phyloP scores from a whole-genome alignment of 1,139 yeast species.

The Saccharomyces hybrid region DNA sequence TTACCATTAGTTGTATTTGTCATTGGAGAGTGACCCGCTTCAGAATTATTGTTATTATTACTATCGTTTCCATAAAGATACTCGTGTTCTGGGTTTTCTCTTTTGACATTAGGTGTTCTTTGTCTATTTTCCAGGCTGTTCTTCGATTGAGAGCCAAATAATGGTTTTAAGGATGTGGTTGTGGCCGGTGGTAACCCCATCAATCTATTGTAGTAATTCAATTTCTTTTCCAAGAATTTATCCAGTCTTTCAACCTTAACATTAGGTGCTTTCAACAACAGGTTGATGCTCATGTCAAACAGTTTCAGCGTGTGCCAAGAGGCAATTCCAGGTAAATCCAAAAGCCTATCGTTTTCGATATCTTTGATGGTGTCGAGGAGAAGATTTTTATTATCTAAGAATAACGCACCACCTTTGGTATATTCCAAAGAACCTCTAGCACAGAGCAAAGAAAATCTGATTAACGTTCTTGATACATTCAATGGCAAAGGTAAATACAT shows the following conservation, averaged over 20 bases:
- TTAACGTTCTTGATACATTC: slow-evolving; percentile 60
- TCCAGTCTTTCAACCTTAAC: slow-evolving; percentile 25
- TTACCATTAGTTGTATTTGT: slow-evolving; percentile 5
- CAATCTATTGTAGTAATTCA: slow-evolving; percentile 23
- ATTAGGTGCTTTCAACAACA: slow-evolving; percentile 35
- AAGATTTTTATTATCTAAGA: slow-evolving; percentile 57
- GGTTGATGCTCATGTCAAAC: slow-evolving; percentile 50
- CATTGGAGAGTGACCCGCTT: neutral
- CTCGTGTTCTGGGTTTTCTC: neutral
- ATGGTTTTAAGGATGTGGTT: neutral
- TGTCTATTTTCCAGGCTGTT: neutral
- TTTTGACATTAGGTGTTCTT: neutral
- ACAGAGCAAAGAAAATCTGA: slow-evolving; percentile 59
- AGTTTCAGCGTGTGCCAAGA: slow-evolving; percentile 49
- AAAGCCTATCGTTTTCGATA: slow-evolving; percentile 43
- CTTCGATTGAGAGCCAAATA: neutral
- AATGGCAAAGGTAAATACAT: slow-evolving; percentile 58
- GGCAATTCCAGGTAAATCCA: slow-evolving; percentile 52
- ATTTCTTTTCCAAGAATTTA: slow-evolving; percentile 23
- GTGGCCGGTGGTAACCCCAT: slow-evolving; percentile 20
- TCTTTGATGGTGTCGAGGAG: slow-evolving; percentile 43
- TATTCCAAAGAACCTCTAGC: slow-evolving; percentile 78
- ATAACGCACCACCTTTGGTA: slow-evolving; percentile 74
- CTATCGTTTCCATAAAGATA: neutral
- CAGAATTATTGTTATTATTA: slow-evolving; percentile 1